Base-by-base conservation (phyloP, 2,329 filamentous ascomycete genomes). In the Hyphodiscus sp. region DNA sequence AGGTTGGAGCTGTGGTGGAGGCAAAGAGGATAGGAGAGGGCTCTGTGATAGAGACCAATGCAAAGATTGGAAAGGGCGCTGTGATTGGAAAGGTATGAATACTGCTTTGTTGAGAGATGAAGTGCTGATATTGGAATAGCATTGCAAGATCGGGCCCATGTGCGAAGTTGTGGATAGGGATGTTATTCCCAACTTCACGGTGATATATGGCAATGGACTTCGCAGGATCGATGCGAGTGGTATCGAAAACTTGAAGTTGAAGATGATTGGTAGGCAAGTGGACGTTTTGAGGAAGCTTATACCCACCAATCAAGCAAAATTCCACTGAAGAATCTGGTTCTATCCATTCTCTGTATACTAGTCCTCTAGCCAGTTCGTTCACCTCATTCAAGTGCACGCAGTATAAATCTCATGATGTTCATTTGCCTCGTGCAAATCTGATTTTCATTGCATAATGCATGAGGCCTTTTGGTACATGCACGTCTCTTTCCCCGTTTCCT, bases 91-190 rank as follows among this genome's bases (percentile, higher is more conserved):
- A 81, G 76, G 83, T 85, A 68, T 55, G 71, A 61, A 46, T 16
- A 29, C 6, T 41, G 16, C 23, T n/a, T 15, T 8, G 13, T 10
- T 15, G 10, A 46, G 16, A 41, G 2, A 56, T 43, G 7, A 51
- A 43, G 7, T 45, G 41, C 53, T 57, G 18, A 57, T 23, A 49
- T 16, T 48, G 15, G 19, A 15, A 61, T 69, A 85, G 76, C 80
- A 89, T 66, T 86, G 86, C 63, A 89, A 86, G 20, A 76, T 91
- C 49, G 85, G 86, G 8, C 78, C 86, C 0, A 75, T 81, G 55
- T 84, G 80, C 20, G 73, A 76, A 23, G 73, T 91, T 43, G 69
- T 71, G 0, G 78, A 82, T 10, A 78, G 79, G 0, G 79, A 82
- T 30, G 70, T 74, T 11, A 65, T 91, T 0, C 79, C 80, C 0